A percentile compares a stretch with the other conserved stretches of the same genome.
phyloP scores from a whole-genome alignment of 805 yeast genomes.

The Ogataea pignaliae region DNA sequence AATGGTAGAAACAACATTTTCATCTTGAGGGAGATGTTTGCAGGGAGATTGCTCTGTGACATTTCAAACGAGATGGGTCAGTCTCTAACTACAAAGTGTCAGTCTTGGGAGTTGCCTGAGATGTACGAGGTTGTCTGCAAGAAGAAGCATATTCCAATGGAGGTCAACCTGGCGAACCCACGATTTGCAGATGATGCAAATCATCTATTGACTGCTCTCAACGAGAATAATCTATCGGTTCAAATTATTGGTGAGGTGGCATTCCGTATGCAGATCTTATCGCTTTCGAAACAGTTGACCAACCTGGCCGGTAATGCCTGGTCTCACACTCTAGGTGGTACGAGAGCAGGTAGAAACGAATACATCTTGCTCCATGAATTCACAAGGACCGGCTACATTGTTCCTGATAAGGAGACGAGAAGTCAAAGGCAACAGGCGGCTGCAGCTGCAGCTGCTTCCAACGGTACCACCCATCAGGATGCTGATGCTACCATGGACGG shows the following conservation, averaged over 20 bases:
- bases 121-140: conserved; percentile 82
- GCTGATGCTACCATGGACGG: conserved; percentile 14
- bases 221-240: conserved; percentile 64
- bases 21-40: conserved; percentile 61
- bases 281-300: conserved; percentile 87
- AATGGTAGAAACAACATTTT: conserved; percentile 43
- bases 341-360: conserved; percentile 94
- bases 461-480: conserved; percentile 21
- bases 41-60: conserved; percentile 89
- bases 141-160: conserved; percentile 56
- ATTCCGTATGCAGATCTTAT: conserved; percentile 75
- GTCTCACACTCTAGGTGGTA: conserved; percentile 92
- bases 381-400: conserved; percentile 68
- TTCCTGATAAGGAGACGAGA: conserved; percentile 62
- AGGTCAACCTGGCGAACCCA: conserved; percentile 67
- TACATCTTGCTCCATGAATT: conserved; percentile 90
- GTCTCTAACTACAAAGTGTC: conserved; percentile 86
- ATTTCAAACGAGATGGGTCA: conserved; percentile 93
- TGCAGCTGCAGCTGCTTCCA: conserved; percentile 9
- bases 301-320: conserved; percentile 96
- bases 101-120: conserved; percentile 89
- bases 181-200: conserved; percentile 63
- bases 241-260: conserved; percentile 73
- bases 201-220: conserved; percentile 62
- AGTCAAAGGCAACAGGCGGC: conserved; percentile 27